These are phyloP conservation scores for Moesziomyces sp. DNA, from an alignment of 1,284 basidiomycete species.

Conservation along the genomic window DNA sequence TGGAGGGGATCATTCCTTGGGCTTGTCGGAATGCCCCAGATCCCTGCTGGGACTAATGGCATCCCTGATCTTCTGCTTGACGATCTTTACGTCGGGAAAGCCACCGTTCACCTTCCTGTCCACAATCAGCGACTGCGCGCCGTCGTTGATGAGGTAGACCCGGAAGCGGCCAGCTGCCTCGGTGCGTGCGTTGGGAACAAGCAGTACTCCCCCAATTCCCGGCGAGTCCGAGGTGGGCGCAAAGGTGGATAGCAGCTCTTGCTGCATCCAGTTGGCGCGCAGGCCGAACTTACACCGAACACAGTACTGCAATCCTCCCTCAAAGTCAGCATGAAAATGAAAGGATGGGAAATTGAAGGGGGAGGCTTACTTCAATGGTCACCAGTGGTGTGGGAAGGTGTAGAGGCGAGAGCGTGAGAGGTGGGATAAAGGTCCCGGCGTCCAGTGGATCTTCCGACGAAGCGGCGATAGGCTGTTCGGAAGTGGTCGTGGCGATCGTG, in stretches of 20 bases:
- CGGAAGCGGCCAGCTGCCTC: conserved; percentile 14
- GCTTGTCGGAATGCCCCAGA: conserved; percentile 29
- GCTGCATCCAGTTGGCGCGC: conserved; percentile 40
- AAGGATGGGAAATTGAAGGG: neutral
- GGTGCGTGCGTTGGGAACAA: conserved; percentile 22
- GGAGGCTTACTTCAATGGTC: conserved; percentile 31
- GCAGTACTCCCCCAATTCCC: conserved; percentile 7
- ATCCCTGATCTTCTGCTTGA: conserved; percentile 36
- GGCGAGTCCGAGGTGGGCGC: neutral
- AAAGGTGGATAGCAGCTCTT: conserved; percentile 40
- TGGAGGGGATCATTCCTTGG: conserved; percentile 1
- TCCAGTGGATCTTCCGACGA: conserved; percentile 25
- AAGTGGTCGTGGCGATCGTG: neutral
- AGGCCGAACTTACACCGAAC: conserved; percentile 39
- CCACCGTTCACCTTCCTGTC: conserved; percentile 25
- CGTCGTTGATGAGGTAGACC: conserved; percentile 7
- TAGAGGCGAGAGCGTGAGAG: neutral
- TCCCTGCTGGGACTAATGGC: conserved; percentile 13
- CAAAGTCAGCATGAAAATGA: neutral
- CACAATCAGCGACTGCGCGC: conserved; percentile 11
- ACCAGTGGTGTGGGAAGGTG: conserved; percentile 18
- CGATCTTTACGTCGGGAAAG: conserved; percentile 32
- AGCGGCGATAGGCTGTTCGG: neutral
- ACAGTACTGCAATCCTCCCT: conserved; percentile 21
- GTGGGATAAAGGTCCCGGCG: conserved; percentile 23